These are phyloP conservation scores for Gigaspora rosea DNA, from an alignment of 192 early-diverging fungal species.

Conservation along the genomic window DNA sequence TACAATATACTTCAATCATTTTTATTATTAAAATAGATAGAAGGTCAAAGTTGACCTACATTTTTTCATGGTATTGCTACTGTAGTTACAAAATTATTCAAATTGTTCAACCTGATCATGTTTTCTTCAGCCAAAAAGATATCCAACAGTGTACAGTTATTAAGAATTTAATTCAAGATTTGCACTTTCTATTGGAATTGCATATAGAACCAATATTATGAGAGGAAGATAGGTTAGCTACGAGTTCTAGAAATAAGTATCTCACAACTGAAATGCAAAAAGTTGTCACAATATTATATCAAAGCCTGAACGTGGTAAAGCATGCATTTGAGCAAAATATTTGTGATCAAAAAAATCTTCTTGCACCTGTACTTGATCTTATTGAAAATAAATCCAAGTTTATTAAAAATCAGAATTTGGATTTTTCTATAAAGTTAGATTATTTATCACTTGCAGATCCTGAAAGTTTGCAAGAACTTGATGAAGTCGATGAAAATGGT, in stretches of 20 bases:
- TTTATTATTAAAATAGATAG: slow-evolving; percentile 52
- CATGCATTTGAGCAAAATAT: slow-evolving; percentile 47
- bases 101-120: slow-evolving; percentile 80
- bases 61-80: slow-evolving; percentile 98
- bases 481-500: slow-evolving; percentile 51
- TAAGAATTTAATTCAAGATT: slow-evolving; percentile 77
- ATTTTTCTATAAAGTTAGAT: slow-evolving; percentile 68
- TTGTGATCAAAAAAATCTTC: slow-evolving; percentile 46
- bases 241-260: slow-evolving; percentile 90
- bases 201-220: slow-evolving; percentile 73
- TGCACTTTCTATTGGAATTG: slow-evolving; percentile 76
- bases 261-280: slow-evolving; percentile 69
- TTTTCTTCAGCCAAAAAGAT: slow-evolving; percentile 97
- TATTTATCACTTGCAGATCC: slow-evolving; percentile 84
- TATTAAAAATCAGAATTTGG: slow-evolving; percentile 42
- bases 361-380: slow-evolving; percentile 50
- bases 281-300: slow-evolving; percentile 72
- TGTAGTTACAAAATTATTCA: slow-evolving; percentile 91
- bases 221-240: slow-evolving; percentile 82
- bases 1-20: neutral
- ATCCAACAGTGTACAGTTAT: slow-evolving; percentile 90
- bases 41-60: slow-evolving; percentile 87
- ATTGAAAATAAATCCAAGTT: slow-evolving; percentile 48
- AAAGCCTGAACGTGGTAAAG: slow-evolving; percentile 59
- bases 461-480: slow-evolving; percentile 63